Percentiles rank a stretch among this genome's conserved stretches.
Evolutionary conservation across 2,329 filamentous ascomycete species (phyloP).

Genomic region (Sporothrix euskadiensis): DNA sequence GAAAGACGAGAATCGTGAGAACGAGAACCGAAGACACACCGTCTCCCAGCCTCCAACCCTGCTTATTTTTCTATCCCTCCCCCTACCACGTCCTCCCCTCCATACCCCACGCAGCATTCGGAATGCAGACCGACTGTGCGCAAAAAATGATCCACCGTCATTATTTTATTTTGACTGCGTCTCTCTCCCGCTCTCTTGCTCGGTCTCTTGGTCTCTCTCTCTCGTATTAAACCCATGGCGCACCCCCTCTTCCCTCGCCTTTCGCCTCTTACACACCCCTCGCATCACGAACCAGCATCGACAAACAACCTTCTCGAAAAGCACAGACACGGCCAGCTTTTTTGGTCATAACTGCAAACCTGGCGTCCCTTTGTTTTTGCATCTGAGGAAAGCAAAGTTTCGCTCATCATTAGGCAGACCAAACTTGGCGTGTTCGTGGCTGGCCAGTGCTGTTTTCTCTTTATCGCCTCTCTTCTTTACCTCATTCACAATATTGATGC

Average conservation of each 20-base stretch:
- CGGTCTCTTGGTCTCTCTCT: neutral
- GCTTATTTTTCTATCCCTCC: too few relatives aligned
- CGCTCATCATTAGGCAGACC: slow-evolving; percentile 19
- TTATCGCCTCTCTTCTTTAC: neutral
- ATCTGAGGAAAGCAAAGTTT: slow-evolving; percentile 19
- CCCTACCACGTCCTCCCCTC: neutral
- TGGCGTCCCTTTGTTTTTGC: neutral
- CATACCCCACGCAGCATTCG: slow-evolving; percentile 13
- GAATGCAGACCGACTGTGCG: slow-evolving; percentile 12
- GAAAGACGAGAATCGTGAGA: neutral
- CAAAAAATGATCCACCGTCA: neutral
- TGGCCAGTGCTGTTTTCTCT: neutral
- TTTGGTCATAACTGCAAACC: neutral
- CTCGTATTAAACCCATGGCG: neutral
- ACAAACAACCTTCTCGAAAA: neutral
- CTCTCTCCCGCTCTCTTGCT: neutral
- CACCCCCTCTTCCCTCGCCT: neutral
- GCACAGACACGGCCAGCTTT: neutral
- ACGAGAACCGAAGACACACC: neutral
- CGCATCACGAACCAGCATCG: neutral
- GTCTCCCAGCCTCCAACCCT: neutral
- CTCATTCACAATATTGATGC: neutral
- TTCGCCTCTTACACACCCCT: neutral
- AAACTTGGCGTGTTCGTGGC: neutral
- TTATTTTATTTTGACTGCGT: neutral